These are phyloP conservation scores for Urochloa ruziziensis DNA, from an alignment of 176 grass and related monocot species.

Conservation along the genomic window DNA sequence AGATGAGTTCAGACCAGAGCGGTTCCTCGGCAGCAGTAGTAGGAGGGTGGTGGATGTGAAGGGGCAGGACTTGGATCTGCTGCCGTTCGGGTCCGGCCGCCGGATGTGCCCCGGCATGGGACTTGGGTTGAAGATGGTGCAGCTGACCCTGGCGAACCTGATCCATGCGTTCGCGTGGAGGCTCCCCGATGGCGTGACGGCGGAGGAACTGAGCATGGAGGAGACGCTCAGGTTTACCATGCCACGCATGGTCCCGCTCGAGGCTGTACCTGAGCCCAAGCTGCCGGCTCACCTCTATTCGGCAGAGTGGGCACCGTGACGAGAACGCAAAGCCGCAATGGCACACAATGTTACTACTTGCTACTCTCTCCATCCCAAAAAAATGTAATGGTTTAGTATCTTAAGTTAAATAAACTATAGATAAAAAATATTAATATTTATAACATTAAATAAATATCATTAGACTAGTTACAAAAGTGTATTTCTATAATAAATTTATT, in stretches of 20 bases:
- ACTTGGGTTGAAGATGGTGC: not conserved
- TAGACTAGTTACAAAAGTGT: too few relatives aligned
- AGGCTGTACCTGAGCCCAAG: not conserved
- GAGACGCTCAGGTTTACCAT: not conserved
- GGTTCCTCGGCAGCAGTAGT: conserved; percentile 22
- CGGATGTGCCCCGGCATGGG: not conserved
- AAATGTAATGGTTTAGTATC: too few relatives aligned
- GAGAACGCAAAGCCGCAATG: too few relatives aligned
- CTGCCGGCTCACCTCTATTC: not conserved
- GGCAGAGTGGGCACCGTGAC: too few relatives aligned
- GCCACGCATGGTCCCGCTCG: not conserved
- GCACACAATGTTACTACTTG: too few relatives aligned
- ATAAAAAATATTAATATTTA: too few relatives aligned
- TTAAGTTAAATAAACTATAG: too few relatives aligned
- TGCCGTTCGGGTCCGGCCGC: not conserved
- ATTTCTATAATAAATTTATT: too few relatives aligned
- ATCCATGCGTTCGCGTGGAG: too few relatives aligned
- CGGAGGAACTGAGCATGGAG: not conserved
- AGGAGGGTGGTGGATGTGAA: not conserved
- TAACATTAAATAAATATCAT: too few relatives aligned
- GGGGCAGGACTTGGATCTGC: not conserved
- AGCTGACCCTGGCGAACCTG: not conserved
- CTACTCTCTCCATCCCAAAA: too few relatives aligned
- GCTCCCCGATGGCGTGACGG: not conserved
- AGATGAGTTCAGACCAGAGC: conserved; percentile 49